These are phyloP conservation scores for Pseudogymnoascus sp. DNA, from an alignment of 2,329 filamentous ascomycete species.

Conservation along the genomic window DNA sequence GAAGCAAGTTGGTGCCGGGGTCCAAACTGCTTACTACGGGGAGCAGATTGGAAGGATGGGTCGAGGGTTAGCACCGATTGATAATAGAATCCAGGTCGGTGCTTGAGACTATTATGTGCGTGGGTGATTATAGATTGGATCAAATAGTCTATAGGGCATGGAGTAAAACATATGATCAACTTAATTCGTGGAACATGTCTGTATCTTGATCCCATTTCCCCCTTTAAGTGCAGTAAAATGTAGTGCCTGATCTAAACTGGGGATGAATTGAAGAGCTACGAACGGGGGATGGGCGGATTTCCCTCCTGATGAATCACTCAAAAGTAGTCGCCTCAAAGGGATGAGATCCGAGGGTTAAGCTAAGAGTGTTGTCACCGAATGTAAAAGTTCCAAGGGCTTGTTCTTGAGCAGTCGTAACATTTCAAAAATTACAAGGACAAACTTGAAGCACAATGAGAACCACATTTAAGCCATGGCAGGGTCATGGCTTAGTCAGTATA, in stretches of 20 bases:
- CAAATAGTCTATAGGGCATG: not conserved
- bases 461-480: not conserved
- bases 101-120: not conserved
- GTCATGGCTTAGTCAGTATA: not conserved
- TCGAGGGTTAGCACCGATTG: conserved; percentile 11
- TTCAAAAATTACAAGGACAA: conserved; percentile 15
- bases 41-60: conserved; percentile 25
- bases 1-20: conserved; percentile 15
- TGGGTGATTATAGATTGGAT: not conserved
- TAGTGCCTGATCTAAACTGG: conserved; percentile 17
- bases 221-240: conserved; percentile 16
- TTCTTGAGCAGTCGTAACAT: conserved; percentile 10
- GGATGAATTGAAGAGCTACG: conserved; percentile 12
- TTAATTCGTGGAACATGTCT: no score
- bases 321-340: not conserved
- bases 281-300: conserved; percentile 15
- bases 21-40: conserved; percentile 20
- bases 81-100: conserved; percentile 4
- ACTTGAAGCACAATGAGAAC: not conserved
- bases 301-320: conserved; percentile 5
- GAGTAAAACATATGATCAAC: not conserved
- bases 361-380: not conserved
- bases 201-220: conserved; percentile 5
- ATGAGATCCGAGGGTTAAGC: not conserved
- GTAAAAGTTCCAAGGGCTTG: not conserved